These are phyloP conservation scores for Rutstroemia sp. DNA, from an alignment of 2,329 filamentous ascomycete genomes.

Conservation along the genomic window DNA sequence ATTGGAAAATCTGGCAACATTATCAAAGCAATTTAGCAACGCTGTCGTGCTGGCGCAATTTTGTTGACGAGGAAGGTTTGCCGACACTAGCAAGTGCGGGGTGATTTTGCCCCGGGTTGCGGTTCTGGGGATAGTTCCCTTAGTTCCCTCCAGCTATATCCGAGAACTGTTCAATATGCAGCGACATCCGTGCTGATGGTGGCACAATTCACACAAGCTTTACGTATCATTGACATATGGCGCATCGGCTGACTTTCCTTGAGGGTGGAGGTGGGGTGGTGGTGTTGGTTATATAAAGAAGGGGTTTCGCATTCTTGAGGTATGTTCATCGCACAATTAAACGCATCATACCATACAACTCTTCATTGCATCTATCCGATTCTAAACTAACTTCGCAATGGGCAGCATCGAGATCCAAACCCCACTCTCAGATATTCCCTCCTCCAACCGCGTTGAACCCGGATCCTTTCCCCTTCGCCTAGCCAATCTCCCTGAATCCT, in stretches of 20 bases:
- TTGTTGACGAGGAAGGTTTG: conserved; percentile 1
- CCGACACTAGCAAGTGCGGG: conserved; percentile 4
- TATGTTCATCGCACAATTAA: too few relatives aligned
- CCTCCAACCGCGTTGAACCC: conserved; percentile 19
- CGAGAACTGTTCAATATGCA: background rate
- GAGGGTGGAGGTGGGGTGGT: too few relatives aligned
- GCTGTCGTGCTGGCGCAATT: background rate
- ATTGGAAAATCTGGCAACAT: too few relatives aligned
- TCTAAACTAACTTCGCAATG: conserved; percentile 12
- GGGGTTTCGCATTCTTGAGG: background rate
- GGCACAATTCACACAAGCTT: background rate
- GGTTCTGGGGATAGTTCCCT: background rate
- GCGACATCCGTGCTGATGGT: background rate
- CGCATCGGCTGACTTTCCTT: too few relatives aligned
- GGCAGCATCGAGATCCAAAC: conserved; percentile 11
- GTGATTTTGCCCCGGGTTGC: background rate
- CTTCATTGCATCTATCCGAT: too few relatives aligned
- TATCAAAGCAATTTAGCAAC: background rate
- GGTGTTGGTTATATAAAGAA: too few relatives aligned
- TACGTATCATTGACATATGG: too few relatives aligned
- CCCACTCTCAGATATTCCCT: conserved; percentile 1
- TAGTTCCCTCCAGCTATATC: background rate
- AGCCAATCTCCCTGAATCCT: conserved; percentile 15
- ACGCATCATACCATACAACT: background rate
- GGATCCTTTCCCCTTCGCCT: conserved; percentile 21